A percentile compares a stretch with the other conserved stretches of the same genome.
These are phyloP conservation scores for Westerdykella ornata DNA, from an alignment of 2,329 filamentous ascomycete species.

Conservation along the genomic window DNA sequence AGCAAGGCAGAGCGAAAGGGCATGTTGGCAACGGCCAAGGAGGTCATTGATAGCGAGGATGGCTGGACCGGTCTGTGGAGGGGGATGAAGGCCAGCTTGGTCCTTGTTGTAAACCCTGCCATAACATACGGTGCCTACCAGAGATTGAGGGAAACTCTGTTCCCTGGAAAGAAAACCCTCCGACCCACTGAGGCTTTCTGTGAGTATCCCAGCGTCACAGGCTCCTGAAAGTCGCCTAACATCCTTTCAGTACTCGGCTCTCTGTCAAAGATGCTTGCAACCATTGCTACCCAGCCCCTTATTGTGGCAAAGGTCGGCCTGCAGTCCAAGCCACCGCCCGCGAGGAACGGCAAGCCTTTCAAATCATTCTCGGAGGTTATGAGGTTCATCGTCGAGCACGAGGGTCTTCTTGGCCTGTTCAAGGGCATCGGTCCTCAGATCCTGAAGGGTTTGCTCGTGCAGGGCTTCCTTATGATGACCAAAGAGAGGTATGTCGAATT, in stretches of 20 bases:
- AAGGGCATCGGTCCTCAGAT: constrained; percentile 96
- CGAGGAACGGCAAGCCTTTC: constrained; percentile 82
- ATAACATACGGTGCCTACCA: constrained; percentile 98
- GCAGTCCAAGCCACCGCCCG: constrained; percentile 83
- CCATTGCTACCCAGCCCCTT: constrained; percentile 84
- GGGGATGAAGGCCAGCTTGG: constrained; percentile 89
- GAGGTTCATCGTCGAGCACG: constrained; percentile 83
- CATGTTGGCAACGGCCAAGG: constrained; percentile 75
- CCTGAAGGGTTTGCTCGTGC: constrained; percentile 83
- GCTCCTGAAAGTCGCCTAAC: constrained; percentile 10
- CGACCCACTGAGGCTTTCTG: constrained; percentile 84
- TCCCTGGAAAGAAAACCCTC: constrained; percentile 67
- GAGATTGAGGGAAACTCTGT: constrained; percentile 69
- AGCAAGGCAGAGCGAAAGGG: constrained; percentile 77
- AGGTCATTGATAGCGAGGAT: constrained; percentile 86
- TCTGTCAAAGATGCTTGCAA: constrained; percentile 86
- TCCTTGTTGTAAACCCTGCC: constrained; percentile 90
- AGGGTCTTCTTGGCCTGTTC: constrained; percentile 78
- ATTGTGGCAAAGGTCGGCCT: constrained; percentile 97
- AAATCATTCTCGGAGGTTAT: constrained; percentile 92
- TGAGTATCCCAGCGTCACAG: constrained; percentile 47
- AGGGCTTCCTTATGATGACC: constrained; percentile 97
- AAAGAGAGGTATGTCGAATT: constrained; percentile 71
- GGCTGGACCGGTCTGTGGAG: constrained; percentile 87
- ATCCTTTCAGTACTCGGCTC: constrained; percentile 68